Evolutionary conservation across 2,329 filamentous ascomycete genomes (phyloP).

Genomic region (Monosporascus sp.): DNA sequence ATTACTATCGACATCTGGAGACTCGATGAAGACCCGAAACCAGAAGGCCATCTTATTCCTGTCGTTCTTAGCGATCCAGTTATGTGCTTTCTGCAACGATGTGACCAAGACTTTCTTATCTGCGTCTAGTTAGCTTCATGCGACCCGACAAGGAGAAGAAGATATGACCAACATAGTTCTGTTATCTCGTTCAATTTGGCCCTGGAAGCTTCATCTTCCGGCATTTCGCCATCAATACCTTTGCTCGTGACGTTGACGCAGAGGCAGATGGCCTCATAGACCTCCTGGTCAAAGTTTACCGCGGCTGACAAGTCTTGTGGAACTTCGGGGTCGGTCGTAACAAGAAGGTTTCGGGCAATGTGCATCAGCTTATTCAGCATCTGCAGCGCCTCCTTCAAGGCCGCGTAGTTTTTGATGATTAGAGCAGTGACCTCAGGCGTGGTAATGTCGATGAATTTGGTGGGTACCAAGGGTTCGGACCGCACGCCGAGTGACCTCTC

Average conservation of each 20-base stretch:
- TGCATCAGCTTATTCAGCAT: conserved; percentile 63
- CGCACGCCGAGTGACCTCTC: conserved; percentile 53
- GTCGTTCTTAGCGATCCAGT: conserved; percentile 65
- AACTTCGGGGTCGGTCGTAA: conserved; percentile 58
- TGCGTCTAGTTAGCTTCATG: conserved; percentile 25
- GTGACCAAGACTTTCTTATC: conserved; percentile 64
- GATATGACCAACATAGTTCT: conserved; percentile 49
- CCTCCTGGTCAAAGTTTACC: conserved; percentile 60
- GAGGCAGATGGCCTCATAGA: conserved; percentile 59
- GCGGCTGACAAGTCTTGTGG: conserved; percentile 61
- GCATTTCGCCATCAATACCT: conserved; percentile 58
- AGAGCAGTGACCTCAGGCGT: conserved; percentile 57
- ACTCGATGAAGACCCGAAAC: conserved; percentile 59
- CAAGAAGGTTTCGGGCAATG: conserved; percentile 59
- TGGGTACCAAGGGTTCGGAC: conserved; percentile 46
- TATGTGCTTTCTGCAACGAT: conserved; percentile 60
- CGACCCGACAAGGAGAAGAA: not conserved
- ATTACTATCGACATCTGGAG: conserved; percentile 39
- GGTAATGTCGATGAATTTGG: conserved; percentile 46
- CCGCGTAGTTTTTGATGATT: conserved; percentile 57
- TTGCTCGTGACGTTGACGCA: conserved; percentile 64
- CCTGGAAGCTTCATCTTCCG: conserved; percentile 51
- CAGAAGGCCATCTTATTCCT: conserved; percentile 66
- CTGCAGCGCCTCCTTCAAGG: conserved; percentile 56
- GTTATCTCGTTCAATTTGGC: conserved; percentile 57